A percentile compares a stretch with the other conserved stretches of the same genome.
Evolutionary conservation across 768 basidiomycete genomes (phyloP).

Genomic region (Russula earlei): DNA sequence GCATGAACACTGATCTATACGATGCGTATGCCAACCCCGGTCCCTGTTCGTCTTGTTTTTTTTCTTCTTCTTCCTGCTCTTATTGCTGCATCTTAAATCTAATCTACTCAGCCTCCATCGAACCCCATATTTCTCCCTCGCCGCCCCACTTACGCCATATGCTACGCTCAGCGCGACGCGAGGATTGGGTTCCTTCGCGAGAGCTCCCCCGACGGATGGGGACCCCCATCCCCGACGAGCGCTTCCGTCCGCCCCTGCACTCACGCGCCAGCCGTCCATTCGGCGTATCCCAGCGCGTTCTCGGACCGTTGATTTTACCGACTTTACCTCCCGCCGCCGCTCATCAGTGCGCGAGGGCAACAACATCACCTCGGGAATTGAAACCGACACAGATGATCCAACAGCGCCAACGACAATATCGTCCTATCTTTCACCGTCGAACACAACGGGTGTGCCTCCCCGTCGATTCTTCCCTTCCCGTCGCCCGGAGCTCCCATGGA

Average conservation of each 20-base stretch:
- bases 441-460: slow-evolving; percentile 8
- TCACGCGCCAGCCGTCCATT: slow-evolving; percentile 51
- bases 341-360: slow-evolving; percentile 33
- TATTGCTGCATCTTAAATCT: neutral
- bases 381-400: slow-evolving; percentile 14
- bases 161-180: slow-evolving; percentile 7
- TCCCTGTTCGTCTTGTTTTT: slow-evolving; percentile 1
- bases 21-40: slow-evolving; percentile 40
- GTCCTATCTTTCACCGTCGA: slow-evolving; percentile 6
- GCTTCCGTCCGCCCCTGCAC: slow-evolving; percentile 20
- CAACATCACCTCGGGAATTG: neutral
- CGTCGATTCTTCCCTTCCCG: slow-evolving; percentile 16
- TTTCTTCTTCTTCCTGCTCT: neutral
- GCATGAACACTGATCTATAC: slow-evolving; percentile 51
- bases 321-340: slow-evolving; percentile 60
- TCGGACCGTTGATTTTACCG: slow-evolving; percentile 58
- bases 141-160: slow-evolving; percentile 9
- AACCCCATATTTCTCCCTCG: slow-evolving; percentile 2
- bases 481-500: slow-evolving; percentile 16
- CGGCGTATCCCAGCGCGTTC: slow-evolving; percentile 43
- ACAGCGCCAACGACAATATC: neutral
- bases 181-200: slow-evolving; percentile 14
- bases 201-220: slow-evolving; percentile 12
- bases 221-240: slow-evolving; percentile 5
- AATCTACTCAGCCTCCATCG: neutral